Base-by-base conservation (phyloP, 169 alveolate genomes). In the Ophryocystis elektroscirrha region DNA sequence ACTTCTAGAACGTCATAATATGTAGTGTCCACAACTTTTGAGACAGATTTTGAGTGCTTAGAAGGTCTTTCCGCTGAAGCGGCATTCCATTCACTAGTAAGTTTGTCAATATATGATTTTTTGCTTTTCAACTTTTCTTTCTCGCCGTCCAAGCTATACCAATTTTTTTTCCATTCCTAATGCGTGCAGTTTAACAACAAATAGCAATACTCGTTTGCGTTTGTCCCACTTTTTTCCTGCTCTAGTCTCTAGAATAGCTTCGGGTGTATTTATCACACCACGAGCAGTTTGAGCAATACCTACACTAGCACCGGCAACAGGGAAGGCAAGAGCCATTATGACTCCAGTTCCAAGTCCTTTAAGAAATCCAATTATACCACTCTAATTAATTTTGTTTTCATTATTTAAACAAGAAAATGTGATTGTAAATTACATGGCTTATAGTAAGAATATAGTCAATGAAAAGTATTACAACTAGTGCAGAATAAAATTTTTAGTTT, bases 1-100 rank as follows among this genome's bases (percentile, higher is more conserved):
- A 80, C 82, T 23, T 66, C 73, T 56, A 80, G 59, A 5, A 74
- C 57, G 22, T 73, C 81, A 54, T 80, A 80, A 51, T 65, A 63
- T 39, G 71, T 77, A 26, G 73, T 76, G 51, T 80, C 85, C 26
- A 51, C 76, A 5, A 80, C 90, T 22, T 57, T 53, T 4, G 44
- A 12, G 18, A n/a, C 39, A 12, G 18, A 12, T 12, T 32, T n/a
- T n/a, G 39, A 12, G 18, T 32, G 39, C 39, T 12, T 12, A 12
- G 39, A 12, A 12, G 18, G 18, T 12, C 18, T n/a, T 32, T n/a
- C 39, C 39, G 18, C 39, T 12, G 39, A 32, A 32, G 18, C 39
- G 39, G 39, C 39, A n/a, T 12, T n/a, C 39, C n/a, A n/a, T n/a
- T 32, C n/a, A n/a, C 39, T 12, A n/a, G 39, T n/a, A 32, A n/a